phyloP scores from a whole-genome alignment of 306 rosid species.

The Crataegus laevigata region DNA sequence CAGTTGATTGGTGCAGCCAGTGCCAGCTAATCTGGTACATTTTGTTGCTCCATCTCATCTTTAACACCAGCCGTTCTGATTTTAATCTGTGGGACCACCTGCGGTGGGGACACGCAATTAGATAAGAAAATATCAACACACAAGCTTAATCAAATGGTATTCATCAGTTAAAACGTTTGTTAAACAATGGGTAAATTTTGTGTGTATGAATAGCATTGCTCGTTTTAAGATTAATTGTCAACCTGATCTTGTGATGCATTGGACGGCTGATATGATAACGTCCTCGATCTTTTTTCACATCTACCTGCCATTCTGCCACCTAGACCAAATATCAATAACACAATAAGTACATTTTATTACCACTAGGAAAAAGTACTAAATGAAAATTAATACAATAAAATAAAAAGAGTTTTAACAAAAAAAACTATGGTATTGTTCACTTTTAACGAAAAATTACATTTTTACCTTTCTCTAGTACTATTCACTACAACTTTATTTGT shows the following conservation, averaged over 20 bases:
- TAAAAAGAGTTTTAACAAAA: too few species aligned
- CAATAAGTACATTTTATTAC: not conserved
- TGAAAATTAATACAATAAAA: too few species aligned
- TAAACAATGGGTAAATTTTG: too few species aligned
- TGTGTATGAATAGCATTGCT: too few species aligned
- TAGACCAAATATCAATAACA: slow-evolving; percentile 5
- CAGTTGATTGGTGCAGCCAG: not conserved
- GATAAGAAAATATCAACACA: not conserved
- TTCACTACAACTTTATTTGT: too few species aligned
- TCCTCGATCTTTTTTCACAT: slow-evolving; percentile 28
- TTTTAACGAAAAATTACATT: too few species aligned
- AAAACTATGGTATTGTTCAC: too few species aligned
- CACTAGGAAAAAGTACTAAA: not conserved
- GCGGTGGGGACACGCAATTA: slow-evolving; percentile 12
- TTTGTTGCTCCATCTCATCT: slow-evolving; percentile 10
- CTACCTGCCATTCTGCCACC: slow-evolving; percentile 19
- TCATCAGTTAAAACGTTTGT: too few species aligned
- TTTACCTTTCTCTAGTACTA: too few species aligned
- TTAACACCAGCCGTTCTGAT: slow-evolving; percentile 19
- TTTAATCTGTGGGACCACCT: slow-evolving; percentile 73
- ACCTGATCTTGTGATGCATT: slow-evolving; percentile 58
- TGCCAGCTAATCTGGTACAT: not conserved
- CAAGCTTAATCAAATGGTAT: not conserved
- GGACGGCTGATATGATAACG: slow-evolving; percentile 31
- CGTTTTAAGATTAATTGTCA: not conserved